Percentiles rank a stretch among this genome's conserved stretches.
Conservation (phyloP, 345 rosid genomes). For the Citrus maxima region DNA sequence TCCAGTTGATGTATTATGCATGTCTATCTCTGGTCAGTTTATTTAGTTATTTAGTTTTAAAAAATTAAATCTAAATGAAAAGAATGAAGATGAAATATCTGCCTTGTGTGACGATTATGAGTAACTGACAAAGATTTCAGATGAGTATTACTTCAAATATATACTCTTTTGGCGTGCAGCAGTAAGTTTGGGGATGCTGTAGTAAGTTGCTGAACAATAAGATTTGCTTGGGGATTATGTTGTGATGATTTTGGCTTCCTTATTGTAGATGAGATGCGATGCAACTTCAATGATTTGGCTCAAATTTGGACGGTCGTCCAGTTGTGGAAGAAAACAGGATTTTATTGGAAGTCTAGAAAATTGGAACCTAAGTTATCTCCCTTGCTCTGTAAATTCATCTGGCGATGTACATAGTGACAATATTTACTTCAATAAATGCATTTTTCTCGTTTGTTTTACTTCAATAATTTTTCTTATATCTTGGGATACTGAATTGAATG, state of each 20-base stretch:
- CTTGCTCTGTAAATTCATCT: conserved; percentile 11
- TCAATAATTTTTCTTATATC: neutral
- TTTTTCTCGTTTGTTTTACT: neutral
- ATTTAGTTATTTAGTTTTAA: neutral
- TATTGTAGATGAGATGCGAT: neutral
- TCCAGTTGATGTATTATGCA: neutral
- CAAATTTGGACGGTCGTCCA: neutral
- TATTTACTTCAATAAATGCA: neutral
- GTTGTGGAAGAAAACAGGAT: neutral
- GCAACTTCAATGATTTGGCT: neutral
- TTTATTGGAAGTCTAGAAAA: neutral
- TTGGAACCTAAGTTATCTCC: neutral
- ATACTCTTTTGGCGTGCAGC: neutral
- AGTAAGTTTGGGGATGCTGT: neutral
- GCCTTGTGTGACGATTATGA: neutral
- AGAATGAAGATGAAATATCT: neutral
- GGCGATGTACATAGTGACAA: conserved; percentile 7
- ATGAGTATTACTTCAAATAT: neutral
- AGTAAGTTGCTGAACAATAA: neutral
- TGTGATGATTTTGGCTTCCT: neutral
- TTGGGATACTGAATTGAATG: neutral
- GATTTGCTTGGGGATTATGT: neutral
- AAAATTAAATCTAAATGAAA: neutral
- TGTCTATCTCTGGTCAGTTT: neutral
- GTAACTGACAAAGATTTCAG: neutral